Base-by-base conservation (phyloP, 2,329 filamentous ascomycete species). In the Calonectria multiphialidica region DNA sequence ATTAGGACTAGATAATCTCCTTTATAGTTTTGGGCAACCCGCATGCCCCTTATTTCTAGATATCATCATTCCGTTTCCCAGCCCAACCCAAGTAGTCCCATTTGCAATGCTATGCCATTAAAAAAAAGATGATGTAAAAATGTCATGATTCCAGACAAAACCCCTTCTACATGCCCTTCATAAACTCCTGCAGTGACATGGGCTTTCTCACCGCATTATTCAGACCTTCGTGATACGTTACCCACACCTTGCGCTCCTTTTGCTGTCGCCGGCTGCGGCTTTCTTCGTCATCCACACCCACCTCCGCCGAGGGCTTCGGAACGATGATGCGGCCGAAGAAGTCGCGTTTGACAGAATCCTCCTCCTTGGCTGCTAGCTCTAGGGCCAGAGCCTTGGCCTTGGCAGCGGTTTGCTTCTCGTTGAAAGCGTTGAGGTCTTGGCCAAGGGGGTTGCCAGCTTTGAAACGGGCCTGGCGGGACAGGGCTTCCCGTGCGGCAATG, bases 191-290 rank as follows among this genome's bases (percentile, higher is more conserved):
- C 82, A 98, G 82, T 10, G 94, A 94, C 73, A 98, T 92, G 2
- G 95, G 94, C 82, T 98, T 98, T 82, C 94, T 89, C 72, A 98
- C 96, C 13, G 96, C 96, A 87, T 98, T 98, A 68, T 95, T 97
- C 81, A 95, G 92, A 0, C 96, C 96, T 85, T 98, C 96, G 79
- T 98, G 92, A 82, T 92, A 98, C 74, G 91, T 96, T 49, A 98
- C 92, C 95, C 95, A 98, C 5, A 96, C 93, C 77, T 93, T 88
- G 12, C 79, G 90, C 62, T 87, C 88, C 59, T 89, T 89, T 68
- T 86, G 83, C 50, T 83, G 66, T 21, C 57, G 67, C 30, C 47
- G 81, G 45, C 79, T 82, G 71, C 78, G 78, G 72, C 77, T 81
- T 44, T 79, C 81, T 57, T 70, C 74, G 16, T 72, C 80, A 68